Evolutionary conservation across 2,329 filamentous ascomycete genomes (phyloP).

Genomic region (Talaromyces sp.): DNA sequence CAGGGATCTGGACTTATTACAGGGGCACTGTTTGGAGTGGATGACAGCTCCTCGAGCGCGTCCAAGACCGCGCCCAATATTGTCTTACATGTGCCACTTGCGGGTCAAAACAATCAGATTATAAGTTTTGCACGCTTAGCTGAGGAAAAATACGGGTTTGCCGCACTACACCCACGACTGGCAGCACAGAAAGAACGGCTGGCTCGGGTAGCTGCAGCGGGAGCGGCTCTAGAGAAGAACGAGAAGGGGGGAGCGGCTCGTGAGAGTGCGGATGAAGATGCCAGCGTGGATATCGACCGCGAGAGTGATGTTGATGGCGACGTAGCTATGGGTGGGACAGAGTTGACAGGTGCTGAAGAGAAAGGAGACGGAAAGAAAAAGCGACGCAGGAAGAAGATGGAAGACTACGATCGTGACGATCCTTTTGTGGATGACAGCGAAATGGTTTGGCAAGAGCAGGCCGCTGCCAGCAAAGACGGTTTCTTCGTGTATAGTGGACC

Average conservation of each 20-base stretch:
- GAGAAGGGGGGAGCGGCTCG: constrained; percentile 62
- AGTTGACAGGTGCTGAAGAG: constrained; percentile 48
- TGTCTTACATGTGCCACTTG: constrained; percentile 73
- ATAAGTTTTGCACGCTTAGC: constrained; percentile 94
- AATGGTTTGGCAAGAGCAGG: constrained; percentile 89
- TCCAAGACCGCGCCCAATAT: constrained; percentile 62
- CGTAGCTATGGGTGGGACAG: constrained; percentile 33
- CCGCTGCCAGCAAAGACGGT: constrained; percentile 86
- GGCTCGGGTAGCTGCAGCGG: constrained; percentile 78
- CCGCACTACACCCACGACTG: constrained; percentile 83
- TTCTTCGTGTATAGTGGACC: constrained; percentile 98
- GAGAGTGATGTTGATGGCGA: constrained; percentile 50
- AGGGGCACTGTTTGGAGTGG: constrained; percentile 54
- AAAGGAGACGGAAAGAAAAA: constrained; percentile 68
- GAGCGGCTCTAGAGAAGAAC: constrained; percentile 72
- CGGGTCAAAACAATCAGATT: constrained; percentile 79
- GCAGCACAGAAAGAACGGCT: constrained; percentile 84
- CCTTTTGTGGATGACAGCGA: constrained; percentile 85
- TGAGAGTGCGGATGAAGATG: constrained; percentile 71
- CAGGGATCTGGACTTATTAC: constrained; percentile 60
- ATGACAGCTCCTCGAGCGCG: constrained; percentile 35
- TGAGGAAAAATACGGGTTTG: constrained; percentile 89
- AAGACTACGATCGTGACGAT: constrained; percentile 62
- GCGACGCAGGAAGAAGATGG: constrained; percentile 61
- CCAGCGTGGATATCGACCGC: constrained; percentile 83